Base-by-base conservation (phyloP, 768 basidiomycete genomes). In the Ramaria sp. region DNA sequence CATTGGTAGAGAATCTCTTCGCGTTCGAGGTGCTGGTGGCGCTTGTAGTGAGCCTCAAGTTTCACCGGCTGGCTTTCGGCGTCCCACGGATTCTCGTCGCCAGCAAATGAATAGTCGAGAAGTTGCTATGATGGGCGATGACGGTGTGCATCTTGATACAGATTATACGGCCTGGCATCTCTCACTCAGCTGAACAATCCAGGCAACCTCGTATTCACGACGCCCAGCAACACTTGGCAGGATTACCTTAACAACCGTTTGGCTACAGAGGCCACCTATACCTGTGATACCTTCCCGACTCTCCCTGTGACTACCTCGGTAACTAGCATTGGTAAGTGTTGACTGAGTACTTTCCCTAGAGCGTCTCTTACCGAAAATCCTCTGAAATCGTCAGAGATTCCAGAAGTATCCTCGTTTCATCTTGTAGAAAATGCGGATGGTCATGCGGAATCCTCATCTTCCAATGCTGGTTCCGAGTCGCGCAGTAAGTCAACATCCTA, bases 1-100 rank as follows among this genome's bases (percentile, higher is more conserved):
- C 17, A 38, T 51, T 34, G 64, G 61, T 30, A 59, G 60, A n/a
- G 24, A 54, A 37, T 3, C 12, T 22, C 43, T 19, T 22, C 13
- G 53, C 41, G 19, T 17, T 22, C 39, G 24, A 27, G 24, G 24
- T 10, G 7, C 45, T 24, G 43, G 20, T 17, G 15, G 19, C 41
- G 19, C 43, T 19, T 37, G 15, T 24, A 41, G 15, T 24, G 42
- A 43, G 13, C 15, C 43, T 30, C 53, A 24, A 46, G 24, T n/a
- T 7, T 3, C 34, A 2, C 34, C 34, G 9, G 13, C 34, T 13
- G 13, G 13, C 34, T 37, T 37, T 10, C 34, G 34, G 9, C 34
- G 34, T 13, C 34, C 34, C 34, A 37, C 34, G 34, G 34, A 37
- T 37, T 27, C 41, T 46, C 41, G 20, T 24, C 42, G 53, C 1